Base-by-base conservation (phyloP, 148 eudicot species). In the Arctostaphylos glauca region DNA sequence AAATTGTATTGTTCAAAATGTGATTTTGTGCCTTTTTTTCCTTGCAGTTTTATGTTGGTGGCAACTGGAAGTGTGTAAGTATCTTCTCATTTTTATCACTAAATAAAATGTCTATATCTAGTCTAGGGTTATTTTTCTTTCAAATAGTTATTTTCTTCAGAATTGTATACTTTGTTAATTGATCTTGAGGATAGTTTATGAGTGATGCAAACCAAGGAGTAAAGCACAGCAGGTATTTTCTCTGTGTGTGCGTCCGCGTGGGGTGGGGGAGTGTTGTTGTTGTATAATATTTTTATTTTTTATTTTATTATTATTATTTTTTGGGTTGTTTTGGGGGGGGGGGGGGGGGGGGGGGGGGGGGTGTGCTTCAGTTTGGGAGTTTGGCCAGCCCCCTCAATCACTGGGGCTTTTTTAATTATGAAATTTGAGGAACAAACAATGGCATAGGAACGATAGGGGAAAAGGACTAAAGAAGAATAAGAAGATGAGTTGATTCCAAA, bases 21-120 rank as follows among this genome's bases (percentile, higher is more conserved):
- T 89, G 38, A 86, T 76, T 7, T 10, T 31, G 77, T 80, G 83
- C 62, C 46, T 86, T 73, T 19, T 80, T 54, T 80, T 12, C 38
- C 48, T 87, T 87, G 94, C 97, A 97, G 99, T 97, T 97, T 92
- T 97, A 94, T 46, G 99, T 97, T 83, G 99, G 99, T 62, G 99
- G 99, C 79, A 97, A 97, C 88, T 97, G 99, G 99, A 97, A 94
- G 84, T 97, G 99, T 84, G 98, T 94, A 89, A 93, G 99, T 91
- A 84, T 72, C 80, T 81, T 53, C 83, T 73, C 8, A 58, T 59
- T 9, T 43, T n/a, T 43, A 79, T 4, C 48, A n/a, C 13, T 13
- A 38, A 31, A 38, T 44, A 68, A 13, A 38, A 43, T 23, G 70
- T 8, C 38, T 50, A n/a, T 4, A 18, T 75, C 23, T 9, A 10